A percentile compares a stretch with the other conserved stretches of the same genome.
Evolutionary conservation across 1,139 yeast genomes (phyloP).

Genomic region (Yamadazyma blattariae): DNA sequence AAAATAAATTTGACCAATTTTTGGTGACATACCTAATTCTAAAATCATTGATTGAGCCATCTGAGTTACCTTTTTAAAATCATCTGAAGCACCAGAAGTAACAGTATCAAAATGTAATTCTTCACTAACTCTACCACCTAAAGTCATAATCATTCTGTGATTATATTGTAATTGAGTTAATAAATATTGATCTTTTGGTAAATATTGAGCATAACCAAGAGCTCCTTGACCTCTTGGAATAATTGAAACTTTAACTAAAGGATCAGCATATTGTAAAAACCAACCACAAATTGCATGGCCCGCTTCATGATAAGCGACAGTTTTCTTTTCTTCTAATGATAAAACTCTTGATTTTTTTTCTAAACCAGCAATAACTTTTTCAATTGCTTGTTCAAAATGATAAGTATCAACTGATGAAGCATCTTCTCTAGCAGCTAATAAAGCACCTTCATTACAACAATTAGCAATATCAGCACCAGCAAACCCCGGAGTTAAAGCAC

Average conservation of each 20-base stretch:
- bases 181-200: constrained; percentile 74
- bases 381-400: constrained; percentile 79
- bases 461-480: constrained; percentile 87
- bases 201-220: constrained; percentile 77
- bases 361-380: constrained; percentile 77
- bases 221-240: constrained; percentile 87
- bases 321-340: constrained; percentile 67
- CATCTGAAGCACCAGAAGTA: constrained; percentile 80
- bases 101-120: constrained; percentile 75
- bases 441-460: constrained; percentile 80
- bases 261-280: constrained; percentile 72
- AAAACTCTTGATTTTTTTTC: constrained; percentile 70
- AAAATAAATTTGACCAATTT: constrained; percentile 60
- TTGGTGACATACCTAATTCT: constrained; percentile 71
- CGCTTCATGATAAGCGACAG: constrained; percentile 81
- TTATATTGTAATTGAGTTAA: constrained; percentile 62
- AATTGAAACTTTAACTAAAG: constrained; percentile 74
- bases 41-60: constrained; percentile 80
- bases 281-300: constrained; percentile 84
- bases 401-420: constrained; percentile 51
- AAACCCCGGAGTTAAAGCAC: constrained; percentile 81
- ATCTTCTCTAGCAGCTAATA: constrained; percentile 73
- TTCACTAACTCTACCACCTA: constrained; percentile 80
- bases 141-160: constrained; percentile 77
- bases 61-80: constrained; percentile 72